Base-by-base conservation (phyloP, 805 yeast species). In the Hanseniaspora lachancei region DNA sequence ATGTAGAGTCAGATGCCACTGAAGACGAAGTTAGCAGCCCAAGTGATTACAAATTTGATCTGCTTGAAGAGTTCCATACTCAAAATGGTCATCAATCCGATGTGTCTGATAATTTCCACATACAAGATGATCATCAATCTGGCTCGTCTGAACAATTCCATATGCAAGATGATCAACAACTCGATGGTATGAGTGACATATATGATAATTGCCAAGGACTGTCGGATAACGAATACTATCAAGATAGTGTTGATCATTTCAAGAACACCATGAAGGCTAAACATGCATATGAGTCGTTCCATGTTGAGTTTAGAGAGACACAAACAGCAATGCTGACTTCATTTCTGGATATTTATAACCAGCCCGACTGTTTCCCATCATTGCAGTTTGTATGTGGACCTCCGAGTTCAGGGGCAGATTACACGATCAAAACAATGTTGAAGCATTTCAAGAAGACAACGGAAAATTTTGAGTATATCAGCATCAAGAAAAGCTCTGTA, bases 361-460 rank as follows among this genome's bases (percentile, higher is more conserved):
- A 24, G 4, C 56, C 56, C 4, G 29, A 53, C 16, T 20, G 34
- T 8, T 38, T 46, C 12, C 56, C 56, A 38, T 18, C 18, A 16
- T 21, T 53, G n/a, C 48, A 35, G n/a, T 53, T 53, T 23, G 24
- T 39, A 2, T 38, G 43, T 32, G 56, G 56, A 5, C 47, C 40
- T 15, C 23, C 21, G 7, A 53, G 56, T 18, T 38, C 50, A 38
- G 56, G 56, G 15, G 46, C 23, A 8, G 47, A 53, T 39, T 46
- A 46, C 40, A 47, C 39, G 3, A 39, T 39, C n/a, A 53, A 49
- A 29, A 15, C 23, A 2, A 20, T 53, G 24, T 18, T 53, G 12
- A 15, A 34, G 13, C 50, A 53, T 39, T 53, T 46, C 21, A 34
- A 39, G 12, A 24, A 20, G 23, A 29, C 32, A 12, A 39, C 40